Conservation (phyloP, 2,329 filamentous ascomycete genomes). For the Aureobasidium sp. region DNA sequence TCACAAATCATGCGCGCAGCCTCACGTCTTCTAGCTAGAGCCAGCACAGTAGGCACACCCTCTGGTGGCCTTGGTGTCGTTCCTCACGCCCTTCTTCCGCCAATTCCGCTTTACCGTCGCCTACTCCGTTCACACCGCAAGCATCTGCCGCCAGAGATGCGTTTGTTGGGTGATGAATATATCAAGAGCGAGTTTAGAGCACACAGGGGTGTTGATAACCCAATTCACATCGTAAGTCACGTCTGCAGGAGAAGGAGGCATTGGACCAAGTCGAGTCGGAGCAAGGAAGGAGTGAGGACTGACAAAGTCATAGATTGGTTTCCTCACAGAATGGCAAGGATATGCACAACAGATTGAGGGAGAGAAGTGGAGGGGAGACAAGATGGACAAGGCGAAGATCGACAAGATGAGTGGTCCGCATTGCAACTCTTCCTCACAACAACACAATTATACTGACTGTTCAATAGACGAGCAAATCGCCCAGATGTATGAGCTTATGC, state of each 20-base stretch:
- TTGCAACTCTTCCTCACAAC: background rate
- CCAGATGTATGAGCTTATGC: conserved; percentile 95
- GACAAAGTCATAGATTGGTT: conserved; percentile 75
- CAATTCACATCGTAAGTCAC: conserved; percentile 81
- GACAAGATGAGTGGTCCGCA: conserved; percentile 92
- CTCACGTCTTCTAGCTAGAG: conserved; percentile 34
- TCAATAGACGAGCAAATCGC: conserved; percentile 86
- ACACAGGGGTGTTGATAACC: conserved; percentile 87
- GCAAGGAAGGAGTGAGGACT: background rate
- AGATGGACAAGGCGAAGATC: conserved; percentile 83
- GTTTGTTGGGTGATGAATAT: conserved; percentile 91
- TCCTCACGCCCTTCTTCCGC: conserved; percentile 79
- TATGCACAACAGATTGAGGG: conserved; percentile 96
- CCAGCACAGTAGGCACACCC: conserved; percentile 35
- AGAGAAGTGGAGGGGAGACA: conserved; percentile 84
- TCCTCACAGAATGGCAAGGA: conserved; percentile 95
- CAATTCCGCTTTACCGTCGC: conserved; percentile 89
- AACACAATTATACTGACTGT: background rate
- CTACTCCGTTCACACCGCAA: conserved; percentile 88
- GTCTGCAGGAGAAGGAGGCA: background rate
- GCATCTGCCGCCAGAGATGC: conserved; percentile 75
- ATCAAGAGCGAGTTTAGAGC: conserved; percentile 93
- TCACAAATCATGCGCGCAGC: conserved; percentile 27
- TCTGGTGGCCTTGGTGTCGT: conserved; percentile 45
- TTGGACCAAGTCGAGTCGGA: background rate